phyloP scores from a whole-genome alignment of 2,329 filamentous ascomycete genomes.

The Gaeumannomyces tritici region DNA sequence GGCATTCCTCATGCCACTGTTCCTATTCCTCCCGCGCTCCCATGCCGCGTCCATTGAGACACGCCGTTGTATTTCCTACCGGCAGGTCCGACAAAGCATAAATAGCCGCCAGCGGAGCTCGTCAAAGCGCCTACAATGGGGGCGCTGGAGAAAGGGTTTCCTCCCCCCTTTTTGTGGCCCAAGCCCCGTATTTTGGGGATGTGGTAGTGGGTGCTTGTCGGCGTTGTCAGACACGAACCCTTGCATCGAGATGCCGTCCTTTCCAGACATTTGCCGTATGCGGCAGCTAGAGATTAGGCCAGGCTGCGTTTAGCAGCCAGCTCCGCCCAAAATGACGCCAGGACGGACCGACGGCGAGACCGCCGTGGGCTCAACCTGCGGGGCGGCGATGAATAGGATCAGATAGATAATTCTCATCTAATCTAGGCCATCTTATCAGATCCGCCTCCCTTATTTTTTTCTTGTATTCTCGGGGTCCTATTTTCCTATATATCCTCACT shows the following conservation, averaged over 20 bases:
- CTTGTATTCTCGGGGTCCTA: too few species aligned
- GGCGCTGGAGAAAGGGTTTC: neutral
- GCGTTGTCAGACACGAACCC: neutral
- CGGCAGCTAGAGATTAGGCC: neutral
- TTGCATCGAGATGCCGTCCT: neutral
- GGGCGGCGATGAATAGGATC: neutral
- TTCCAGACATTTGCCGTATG: neutral
- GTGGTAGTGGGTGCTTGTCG: neutral
- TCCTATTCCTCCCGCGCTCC: neutral
- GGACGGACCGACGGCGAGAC: neutral
- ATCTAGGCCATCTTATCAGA: neutral
- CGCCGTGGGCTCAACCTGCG: neutral
- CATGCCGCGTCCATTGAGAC: neutral
- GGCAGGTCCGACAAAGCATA: neutral
- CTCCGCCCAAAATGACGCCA: neutral
- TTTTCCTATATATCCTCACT: neutral
- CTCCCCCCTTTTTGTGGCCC: neutral
- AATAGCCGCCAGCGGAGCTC: neutral
- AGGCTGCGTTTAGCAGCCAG: neutral
- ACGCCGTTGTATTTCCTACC: neutral
- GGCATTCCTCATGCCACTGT: neutral
- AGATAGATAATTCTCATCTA: neutral
- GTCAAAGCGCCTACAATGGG: neutral
- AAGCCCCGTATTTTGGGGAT: neutral
- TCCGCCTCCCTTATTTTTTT: neutral